These are phyloP conservation scores for Rhizopogon sp. DNA, from an alignment of 768 basidiomycete genomes.

Conservation along the genomic window DNA sequence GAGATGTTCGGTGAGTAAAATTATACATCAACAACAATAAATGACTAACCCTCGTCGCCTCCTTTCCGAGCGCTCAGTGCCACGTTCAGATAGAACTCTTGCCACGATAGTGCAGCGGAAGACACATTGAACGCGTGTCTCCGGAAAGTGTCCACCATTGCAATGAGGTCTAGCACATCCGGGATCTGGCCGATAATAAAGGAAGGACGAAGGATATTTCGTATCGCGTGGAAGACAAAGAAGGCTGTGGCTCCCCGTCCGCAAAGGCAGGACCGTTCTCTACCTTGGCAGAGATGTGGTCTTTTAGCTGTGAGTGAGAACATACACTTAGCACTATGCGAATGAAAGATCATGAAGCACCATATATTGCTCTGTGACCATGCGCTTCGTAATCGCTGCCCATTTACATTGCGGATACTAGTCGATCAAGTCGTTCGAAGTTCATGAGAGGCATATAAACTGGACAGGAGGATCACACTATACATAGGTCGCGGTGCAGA, in stretches of 20 bases:
- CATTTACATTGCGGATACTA: not conserved
- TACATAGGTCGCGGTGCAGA: too few relatives aligned
- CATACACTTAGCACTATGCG: not conserved
- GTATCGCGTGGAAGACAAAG: conserved; percentile 21
- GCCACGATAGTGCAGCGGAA: conserved; percentile 20
- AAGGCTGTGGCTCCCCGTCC: conserved; percentile 5
- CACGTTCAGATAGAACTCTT: conserved; percentile 75
- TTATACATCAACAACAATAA: not conserved
- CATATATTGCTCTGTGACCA: conserved; percentile 6
- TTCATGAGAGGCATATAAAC: not conserved
- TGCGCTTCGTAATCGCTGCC: not conserved
- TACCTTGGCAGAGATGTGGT: not conserved
- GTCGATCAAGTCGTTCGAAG: not conserved
- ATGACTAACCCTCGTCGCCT: conserved; percentile 50
- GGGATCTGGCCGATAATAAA: conserved; percentile 27
- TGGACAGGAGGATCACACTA: not conserved
- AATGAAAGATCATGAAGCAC: not conserved
- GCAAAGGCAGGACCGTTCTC: not conserved
- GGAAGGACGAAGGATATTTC: conserved; percentile 23
- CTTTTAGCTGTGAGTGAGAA: not conserved
- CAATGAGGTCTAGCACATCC: conserved; percentile 21
- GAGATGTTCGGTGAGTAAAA: conserved; percentile 2
- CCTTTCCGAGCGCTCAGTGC: conserved; percentile 53
- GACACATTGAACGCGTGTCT: conserved; percentile 11
- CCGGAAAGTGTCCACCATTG: conserved; percentile 17